Conservation (phyloP, 208 protist species). For the Acanthamoeba lenticulata region DNA sequence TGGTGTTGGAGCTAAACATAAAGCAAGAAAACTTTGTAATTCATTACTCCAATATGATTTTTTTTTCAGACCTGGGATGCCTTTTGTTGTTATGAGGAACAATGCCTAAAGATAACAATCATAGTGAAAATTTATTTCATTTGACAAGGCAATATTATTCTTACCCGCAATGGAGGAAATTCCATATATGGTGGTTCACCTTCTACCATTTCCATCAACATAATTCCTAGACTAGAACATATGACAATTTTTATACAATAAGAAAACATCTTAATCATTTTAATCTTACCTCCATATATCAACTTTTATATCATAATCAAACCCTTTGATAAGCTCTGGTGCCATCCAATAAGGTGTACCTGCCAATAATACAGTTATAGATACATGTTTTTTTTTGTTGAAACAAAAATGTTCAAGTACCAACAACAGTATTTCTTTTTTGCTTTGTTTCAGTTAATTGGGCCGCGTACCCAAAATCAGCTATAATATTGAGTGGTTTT, state of each 20-base stretch:
- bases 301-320: slow-evolving; percentile 54
- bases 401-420: no score
- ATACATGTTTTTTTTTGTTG: no score
- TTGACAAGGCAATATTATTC: background rate
- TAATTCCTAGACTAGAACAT: slow-evolving; percentile 70
- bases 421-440: slow-evolving; percentile 85
- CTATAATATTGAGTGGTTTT: background rate
- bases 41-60: slow-evolving; percentile 61
- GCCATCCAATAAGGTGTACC: slow-evolving; percentile 89
- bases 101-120: slow-evolving; percentile 9
- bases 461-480: slow-evolving; percentile 86
- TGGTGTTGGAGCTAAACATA: background rate
- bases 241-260: no score
- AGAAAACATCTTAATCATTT: background rate
- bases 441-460: slow-evolving; percentile 81
- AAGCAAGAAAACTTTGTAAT: slow-evolving; percentile 70
- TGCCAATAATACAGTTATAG: no score
- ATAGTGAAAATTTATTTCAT: background rate
- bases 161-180: slow-evolving; percentile 66
- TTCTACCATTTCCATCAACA: slow-evolving; percentile 69
- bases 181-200: slow-evolving; percentile 75
- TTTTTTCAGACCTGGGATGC: slow-evolving; percentile 77
- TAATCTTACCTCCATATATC: background rate
- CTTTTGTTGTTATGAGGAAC: slow-evolving; percentile 80
- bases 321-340: slow-evolving; percentile 76